phyloP scores from a whole-genome alignment of 2,329 filamentous ascomycete species.

The Ceratocystis diversiconidia region DNA sequence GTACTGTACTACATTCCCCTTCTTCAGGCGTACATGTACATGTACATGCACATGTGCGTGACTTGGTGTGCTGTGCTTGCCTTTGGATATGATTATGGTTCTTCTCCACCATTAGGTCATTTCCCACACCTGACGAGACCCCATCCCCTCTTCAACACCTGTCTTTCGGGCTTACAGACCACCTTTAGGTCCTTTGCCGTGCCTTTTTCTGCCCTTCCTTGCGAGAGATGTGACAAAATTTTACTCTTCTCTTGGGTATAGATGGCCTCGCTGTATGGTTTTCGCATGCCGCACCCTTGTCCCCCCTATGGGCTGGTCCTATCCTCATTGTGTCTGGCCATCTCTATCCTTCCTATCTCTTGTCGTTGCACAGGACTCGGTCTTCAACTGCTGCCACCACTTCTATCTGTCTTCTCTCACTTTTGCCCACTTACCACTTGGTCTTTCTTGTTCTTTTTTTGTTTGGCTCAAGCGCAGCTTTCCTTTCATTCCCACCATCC shows the following conservation, averaged over 20 bases:
- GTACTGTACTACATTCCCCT: not conserved
- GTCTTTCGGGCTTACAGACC: not conserved
- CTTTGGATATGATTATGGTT: not conserved
- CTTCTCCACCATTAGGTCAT: not conserved
- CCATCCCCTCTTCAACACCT: not conserved
- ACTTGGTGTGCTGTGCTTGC: not conserved
- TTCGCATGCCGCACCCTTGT: not conserved
- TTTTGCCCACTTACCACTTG: not conserved
- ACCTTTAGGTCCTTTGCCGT: not conserved
- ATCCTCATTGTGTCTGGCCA: not conserved
- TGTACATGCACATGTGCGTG: not conserved
- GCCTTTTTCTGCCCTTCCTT: not conserved
- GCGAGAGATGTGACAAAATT: not conserved
- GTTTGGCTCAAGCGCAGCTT: not conserved
- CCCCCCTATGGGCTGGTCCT: not conserved
- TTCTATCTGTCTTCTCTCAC: not conserved
- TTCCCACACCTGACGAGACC: not conserved
- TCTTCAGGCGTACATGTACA: not conserved
- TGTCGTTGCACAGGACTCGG: slow-evolving; percentile 4
- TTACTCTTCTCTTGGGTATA: not conserved
- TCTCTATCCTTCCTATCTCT: not conserved
- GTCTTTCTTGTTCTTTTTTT: not conserved
- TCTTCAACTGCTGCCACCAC: not conserved
- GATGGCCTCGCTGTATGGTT: not conserved
- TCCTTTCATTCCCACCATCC: not conserved